phyloP scores from a whole-genome alignment of 768 basidiomycete genomes.

The Cystofilobasidium ferigula region DNA sequence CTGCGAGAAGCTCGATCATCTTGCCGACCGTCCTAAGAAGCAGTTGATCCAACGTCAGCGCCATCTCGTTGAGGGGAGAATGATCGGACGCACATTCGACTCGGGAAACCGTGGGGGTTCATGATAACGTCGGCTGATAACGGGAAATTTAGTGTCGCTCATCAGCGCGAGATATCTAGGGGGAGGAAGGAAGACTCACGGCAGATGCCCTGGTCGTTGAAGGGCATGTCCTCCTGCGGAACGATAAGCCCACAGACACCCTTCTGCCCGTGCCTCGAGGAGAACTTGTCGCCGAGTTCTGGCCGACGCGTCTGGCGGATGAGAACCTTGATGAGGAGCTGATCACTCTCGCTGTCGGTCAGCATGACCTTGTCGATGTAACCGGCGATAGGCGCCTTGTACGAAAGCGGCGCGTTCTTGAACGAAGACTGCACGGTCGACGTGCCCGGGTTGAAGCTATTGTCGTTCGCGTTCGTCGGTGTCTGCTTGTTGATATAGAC shows the following conservation, averaged over 20 bases:
- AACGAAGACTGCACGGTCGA: slow-evolving; percentile 41
- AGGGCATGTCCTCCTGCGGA: slow-evolving; percentile 97
- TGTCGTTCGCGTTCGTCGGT: slow-evolving; percentile 85
- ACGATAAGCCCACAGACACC: slow-evolving; percentile 98
- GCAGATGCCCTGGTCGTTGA: slow-evolving; percentile 92
- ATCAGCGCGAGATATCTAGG: background rate
- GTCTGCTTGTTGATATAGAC: slow-evolving; percentile 96
- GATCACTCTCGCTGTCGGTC: slow-evolving; percentile 91
- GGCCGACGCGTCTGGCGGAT: slow-evolving; percentile 93
- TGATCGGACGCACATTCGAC: slow-evolving; percentile 47
- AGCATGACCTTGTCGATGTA: slow-evolving; percentile 97
- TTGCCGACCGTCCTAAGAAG: slow-evolving; percentile 86
- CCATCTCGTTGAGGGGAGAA: background rate
- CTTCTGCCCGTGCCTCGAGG: slow-evolving; percentile 94
- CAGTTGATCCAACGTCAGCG: background rate
- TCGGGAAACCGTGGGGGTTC: slow-evolving; percentile 99
- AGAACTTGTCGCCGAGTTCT: slow-evolving; percentile 97
- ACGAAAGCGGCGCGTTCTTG: slow-evolving; percentile 81
- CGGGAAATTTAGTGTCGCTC: slow-evolving; percentile 18
- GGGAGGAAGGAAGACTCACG: slow-evolving; percentile 40
- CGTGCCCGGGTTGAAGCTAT: slow-evolving; percentile 57
- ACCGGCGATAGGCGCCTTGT: slow-evolving; percentile 86
- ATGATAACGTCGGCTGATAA: slow-evolving; percentile 85
- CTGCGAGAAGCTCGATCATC: slow-evolving; percentile 95
- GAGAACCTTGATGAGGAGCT: slow-evolving; percentile 90